A percentile compares a stretch with the other conserved stretches of the same genome.
These are phyloP conservation scores for Suhomyces wounanorum DNA, from an alignment of 1,139 yeast genomes.

Conservation along the genomic window DNA sequence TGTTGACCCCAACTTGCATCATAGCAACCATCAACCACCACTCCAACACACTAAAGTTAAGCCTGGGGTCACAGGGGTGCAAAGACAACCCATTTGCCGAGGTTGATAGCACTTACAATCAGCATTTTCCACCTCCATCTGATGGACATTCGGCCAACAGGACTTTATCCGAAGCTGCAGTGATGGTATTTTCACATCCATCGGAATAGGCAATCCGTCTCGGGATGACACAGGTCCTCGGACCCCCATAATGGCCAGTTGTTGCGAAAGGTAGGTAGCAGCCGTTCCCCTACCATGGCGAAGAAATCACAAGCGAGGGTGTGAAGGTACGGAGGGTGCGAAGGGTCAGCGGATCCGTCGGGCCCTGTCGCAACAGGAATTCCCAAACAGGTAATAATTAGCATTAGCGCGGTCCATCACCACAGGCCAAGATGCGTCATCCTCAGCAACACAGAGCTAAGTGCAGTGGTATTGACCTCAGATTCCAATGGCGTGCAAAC, in stretches of 20 bases:
- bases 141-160: neutral
- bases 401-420: neutral
- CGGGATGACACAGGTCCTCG: neutral
- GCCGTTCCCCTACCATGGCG: neutral
- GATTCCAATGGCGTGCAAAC: neutral
- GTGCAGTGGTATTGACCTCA: neutral
- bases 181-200: neutral
- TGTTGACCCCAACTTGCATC: too few species aligned
- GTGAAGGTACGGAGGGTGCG: conserved; percentile 1
- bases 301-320: conserved; percentile 8
- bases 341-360: conserved; percentile 1
- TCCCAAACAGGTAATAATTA: neutral
- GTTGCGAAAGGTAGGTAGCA: neutral
- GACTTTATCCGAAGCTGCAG: neutral
- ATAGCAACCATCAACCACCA: too few species aligned
- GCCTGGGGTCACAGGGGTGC: too few species aligned
- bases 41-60: too few species aligned
- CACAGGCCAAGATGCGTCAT: neutral
- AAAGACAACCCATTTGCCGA: too few species aligned
- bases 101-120: too few species aligned
- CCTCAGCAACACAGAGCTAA: neutral
- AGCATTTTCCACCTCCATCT: too few species aligned
- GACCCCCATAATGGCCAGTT: neutral
- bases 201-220: neutral
- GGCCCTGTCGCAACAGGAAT: conserved; percentile 3